Percentiles rank a stretch among this genome's conserved stretches.
Evolutionary conservation across 2,329 filamentous ascomycete species (phyloP).

Genomic region (Paraphaeosphaeria minitans): DNA sequence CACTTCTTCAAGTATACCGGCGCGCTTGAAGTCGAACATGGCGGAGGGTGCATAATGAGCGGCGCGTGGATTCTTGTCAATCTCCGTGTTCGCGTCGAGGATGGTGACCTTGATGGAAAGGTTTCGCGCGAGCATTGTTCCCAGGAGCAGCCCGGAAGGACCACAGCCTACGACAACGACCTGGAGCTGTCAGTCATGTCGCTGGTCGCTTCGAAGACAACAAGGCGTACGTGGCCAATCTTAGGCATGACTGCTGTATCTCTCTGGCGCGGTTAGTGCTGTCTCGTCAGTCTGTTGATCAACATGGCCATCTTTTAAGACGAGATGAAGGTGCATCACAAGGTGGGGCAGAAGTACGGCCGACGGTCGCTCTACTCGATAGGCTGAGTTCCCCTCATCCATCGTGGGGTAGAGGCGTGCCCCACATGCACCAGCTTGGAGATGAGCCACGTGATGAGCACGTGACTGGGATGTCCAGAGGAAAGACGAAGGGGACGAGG

Average conservation of each 20-base stretch:
- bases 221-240: conserved; percentile 34
- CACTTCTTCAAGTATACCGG: conserved; percentile 62
- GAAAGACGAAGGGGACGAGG: too few species aligned
- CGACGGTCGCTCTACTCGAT: background rate
- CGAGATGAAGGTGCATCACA: conserved; percentile 1
- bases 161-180: conserved; percentile 41
- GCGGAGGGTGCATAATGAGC: conserved; percentile 66
- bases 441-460: background rate
- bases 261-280: conserved; percentile 15
- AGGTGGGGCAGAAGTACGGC: conserved; percentile 25
- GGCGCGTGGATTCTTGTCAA: conserved; percentile 66
- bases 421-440: conserved; percentile 7
- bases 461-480: background rate
- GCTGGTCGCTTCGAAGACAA: background rate
- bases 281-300: conserved; percentile 8
- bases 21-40: conserved; percentile 62
- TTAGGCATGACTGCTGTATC: conserved; percentile 30
- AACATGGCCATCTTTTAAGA: conserved; percentile 14
- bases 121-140: conserved; percentile 58
- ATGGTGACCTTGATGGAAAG: conserved; percentile 58
- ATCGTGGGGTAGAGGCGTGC: conserved; percentile 8
- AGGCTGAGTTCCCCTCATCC: conserved; percentile 5
- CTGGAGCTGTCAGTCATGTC: conserved; percentile 22
- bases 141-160: conserved; percentile 42
- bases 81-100: conserved; percentile 59